Base-by-base conservation (phyloP, 176 grass and related monocot genomes). In the Oryza longistaminata region DNA sequence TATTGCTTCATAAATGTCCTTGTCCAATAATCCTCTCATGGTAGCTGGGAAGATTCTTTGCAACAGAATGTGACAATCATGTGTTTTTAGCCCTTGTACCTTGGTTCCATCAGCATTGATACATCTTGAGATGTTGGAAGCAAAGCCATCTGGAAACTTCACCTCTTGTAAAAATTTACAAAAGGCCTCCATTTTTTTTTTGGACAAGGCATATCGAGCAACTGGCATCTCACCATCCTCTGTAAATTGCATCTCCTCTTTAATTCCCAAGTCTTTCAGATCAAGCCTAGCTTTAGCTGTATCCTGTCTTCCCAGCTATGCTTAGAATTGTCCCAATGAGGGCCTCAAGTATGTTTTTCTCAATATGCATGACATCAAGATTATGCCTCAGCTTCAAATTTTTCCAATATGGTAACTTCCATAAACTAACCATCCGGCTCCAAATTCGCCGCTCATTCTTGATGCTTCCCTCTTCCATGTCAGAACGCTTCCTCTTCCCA, bases 211-310 rank as follows among this genome's bases (percentile, higher is more conserved):
- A 45, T 78, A 80, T 55, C 66, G 8, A 52, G 84, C 74, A 7
- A 0, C 3, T n/a, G 65, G 64, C 65, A 71, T 58, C 39, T 22
- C 71, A 13, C 42, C 55, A 4, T 64, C 55, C 11, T 53, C 45
- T 71, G 2, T 70, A 3, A 73, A 61, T 22, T 82, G 71, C 34
- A 88, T 11, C 0, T 82, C 58, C 7, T 76, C 5, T 82, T 64
- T 75, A 82, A 88, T 45, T 2, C 44, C 44, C 10, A 45, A 45
- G 11, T 45, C 9, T 0, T 2, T 12, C 5, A 45, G 10, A 11
- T 11, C 10, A 11, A 45, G 44, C 44, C 10, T 45, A 2, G 44
- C 44, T 11, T 45, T 45, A 11, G 2, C 0, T 45, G 44, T 45
- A 9, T 45, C 44, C 44, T 45, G 44, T 45, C 44, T 45, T 45